Percentiles rank a stretch among this genome's conserved stretches.
Conservation (phyloP, 2,329 filamentous ascomycete genomes). For the Chrysoporthe cubensis region DNA sequence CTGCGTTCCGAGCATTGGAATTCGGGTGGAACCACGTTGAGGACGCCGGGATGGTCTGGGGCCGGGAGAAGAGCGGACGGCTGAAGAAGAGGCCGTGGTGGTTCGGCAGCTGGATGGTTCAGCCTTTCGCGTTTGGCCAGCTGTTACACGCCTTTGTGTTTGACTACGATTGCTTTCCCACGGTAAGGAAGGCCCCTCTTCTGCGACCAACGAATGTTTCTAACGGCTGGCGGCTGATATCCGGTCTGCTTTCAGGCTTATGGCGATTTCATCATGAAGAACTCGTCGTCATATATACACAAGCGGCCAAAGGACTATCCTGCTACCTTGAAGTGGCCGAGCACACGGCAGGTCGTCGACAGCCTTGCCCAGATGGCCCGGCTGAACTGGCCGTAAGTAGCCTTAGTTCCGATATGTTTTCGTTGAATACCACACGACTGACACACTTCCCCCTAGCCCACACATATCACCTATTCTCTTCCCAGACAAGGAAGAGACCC, state of each 20-base stretch:
- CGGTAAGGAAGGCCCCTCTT: conserved; percentile 44
- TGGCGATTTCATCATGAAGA: conserved; percentile 64
- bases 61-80: conserved; percentile 53
- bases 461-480: conserved; percentile 88
- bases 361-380: conserved; percentile 80
- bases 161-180: conserved; percentile 74
- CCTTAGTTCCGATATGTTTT: background rate
- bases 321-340: conserved; percentile 71
- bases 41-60: conserved; percentile 71
- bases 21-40: conserved; percentile 85
- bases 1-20: conserved; percentile 80
- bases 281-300: conserved; percentile 81
- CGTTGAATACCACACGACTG: conserved; percentile 30
- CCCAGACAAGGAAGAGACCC: conserved; percentile 66
- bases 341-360: conserved; percentile 75
- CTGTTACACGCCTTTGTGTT: conserved; percentile 77
- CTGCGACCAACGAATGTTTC: background rate
- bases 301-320: conserved; percentile 71
- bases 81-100: conserved; percentile 74
- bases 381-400: conserved; percentile 78
- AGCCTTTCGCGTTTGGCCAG: conserved; percentile 77
- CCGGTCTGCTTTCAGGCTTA: conserved; percentile 34
- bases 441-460: conserved; percentile 49
- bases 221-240: background rate
- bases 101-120: conserved; percentile 83